Evolutionary conservation across 169 alveolate species (phyloP), one percentile per base, ranked within the genome.

Genomic region (Miamiensis avidus): DNA sequence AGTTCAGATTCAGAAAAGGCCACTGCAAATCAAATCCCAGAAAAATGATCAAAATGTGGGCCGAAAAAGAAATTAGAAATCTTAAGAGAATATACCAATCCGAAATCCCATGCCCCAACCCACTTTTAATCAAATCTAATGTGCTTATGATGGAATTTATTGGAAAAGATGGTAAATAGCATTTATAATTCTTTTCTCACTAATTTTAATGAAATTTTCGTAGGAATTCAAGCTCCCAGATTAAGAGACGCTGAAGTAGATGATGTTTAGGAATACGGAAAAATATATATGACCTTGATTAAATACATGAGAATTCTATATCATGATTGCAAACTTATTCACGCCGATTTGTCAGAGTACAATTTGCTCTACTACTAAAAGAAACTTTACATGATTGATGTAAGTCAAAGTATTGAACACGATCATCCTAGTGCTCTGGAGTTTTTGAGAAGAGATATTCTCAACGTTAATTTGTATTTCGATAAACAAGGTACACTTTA

Each of bases 1-100:
- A 99, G 89, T 99, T 97, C 20, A 95, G 99, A 83, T 99, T 98
- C 89, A 96, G 99, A 90, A 95, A 97, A 82, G 99, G 99, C 20
- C 98, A 98, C 89, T 96, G 95, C 81, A 94, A 92, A 86, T 88
- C 98, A 78, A 99, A 99, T 86, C 99, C 99, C 25, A 93, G 99
- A 76, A 98, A 99, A 91, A 99, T 99, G 99, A 99, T 99, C 0
- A 95, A 97, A 74, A 98, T 98, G 84, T 99, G 99, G 99, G 99
- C 99, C 33, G 99, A 99, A 95, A 99, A 99, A 95, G 99, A 99
- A 91, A 95, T 97, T 78, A 89, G 99, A 81, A 99, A 99, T 90
- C 91, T 98, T 75, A 96, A 98, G 89, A 95, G 99, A 83, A 91
- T 98, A 28, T 92, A 95, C 75, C 91, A 94, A 85, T 94, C 98